These are phyloP conservation scores for Strobilomyces dryophilus DNA, from an alignment of 768 basidiomycete species.

Conservation along the genomic window DNA sequence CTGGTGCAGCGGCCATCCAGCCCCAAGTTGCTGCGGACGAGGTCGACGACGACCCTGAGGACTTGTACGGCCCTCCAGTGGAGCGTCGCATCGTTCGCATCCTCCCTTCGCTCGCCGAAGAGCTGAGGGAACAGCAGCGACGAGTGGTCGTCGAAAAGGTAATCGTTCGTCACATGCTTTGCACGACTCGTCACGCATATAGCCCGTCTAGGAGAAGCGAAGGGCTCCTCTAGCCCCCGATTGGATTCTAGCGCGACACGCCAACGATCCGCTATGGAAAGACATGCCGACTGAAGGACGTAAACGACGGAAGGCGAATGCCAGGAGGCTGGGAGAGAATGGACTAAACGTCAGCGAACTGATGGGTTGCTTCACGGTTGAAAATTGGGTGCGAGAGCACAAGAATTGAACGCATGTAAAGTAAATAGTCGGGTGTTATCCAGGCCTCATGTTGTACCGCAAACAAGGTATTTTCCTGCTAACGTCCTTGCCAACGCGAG, in stretches of 20 bases:
- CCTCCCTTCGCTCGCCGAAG: slow-evolving; percentile 23
- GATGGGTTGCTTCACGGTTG: slow-evolving; percentile 15
- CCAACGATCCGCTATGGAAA: slow-evolving; percentile 18
- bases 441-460: too few species aligned
- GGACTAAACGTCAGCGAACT: slow-evolving; percentile 12
- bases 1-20: background rate
- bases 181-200: background rate
- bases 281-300: slow-evolving; percentile 2
- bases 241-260: slow-evolving; percentile 21
- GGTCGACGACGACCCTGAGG: slow-evolving; percentile 22
- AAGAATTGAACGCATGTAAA: background rate
- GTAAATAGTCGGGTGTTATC: too few species aligned
- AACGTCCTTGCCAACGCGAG: too few species aligned
- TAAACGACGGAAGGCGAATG: slow-evolving; percentile 13
- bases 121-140: slow-evolving; percentile 22
- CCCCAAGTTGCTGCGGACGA: background rate
- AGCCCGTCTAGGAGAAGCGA: slow-evolving; percentile 10
- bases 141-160: slow-evolving; percentile 16
- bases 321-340: slow-evolving; percentile 12
- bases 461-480: too few species aligned
- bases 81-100: slow-evolving; percentile 25
- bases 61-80: slow-evolving; percentile 27
- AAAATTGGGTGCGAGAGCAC: slow-evolving; percentile 16
- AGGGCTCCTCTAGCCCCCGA: slow-evolving; percentile 20
- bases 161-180: background rate